A percentile compares a stretch with the other conserved stretches of the same genome.
Evolutionary conservation across 2,329 filamentous ascomycete species (phyloP).

Genomic region (Tolypocladium ovalisporum): DNA sequence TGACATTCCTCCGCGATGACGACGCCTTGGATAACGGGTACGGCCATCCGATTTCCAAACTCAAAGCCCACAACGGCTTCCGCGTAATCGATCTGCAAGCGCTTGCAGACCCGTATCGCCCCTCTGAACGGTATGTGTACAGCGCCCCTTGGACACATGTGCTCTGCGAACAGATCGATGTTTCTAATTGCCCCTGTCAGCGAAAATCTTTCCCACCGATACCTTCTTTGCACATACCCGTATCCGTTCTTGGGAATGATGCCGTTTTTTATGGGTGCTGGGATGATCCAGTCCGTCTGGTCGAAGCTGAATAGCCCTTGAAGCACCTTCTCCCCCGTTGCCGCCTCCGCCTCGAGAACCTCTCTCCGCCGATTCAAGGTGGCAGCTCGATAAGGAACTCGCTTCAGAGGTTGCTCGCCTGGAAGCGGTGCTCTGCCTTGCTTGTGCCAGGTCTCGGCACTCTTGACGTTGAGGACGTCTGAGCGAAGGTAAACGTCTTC

Average conservation of each 20-base stretch:
- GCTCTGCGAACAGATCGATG: conserved; percentile 88
- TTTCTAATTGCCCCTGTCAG: conserved; percentile 38
- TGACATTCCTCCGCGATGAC: conserved; percentile 77
- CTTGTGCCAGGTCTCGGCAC: conserved; percentile 94
- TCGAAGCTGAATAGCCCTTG: conserved; percentile 76
- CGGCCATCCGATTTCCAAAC: conserved; percentile 87
- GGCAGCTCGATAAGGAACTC: conserved; percentile 81
- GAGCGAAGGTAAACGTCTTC: conserved; percentile 72
- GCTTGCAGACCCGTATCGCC: conserved; percentile 69
- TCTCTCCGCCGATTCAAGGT: conserved; percentile 80
- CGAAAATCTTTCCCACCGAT: neutral
- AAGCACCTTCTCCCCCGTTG: conserved; percentile 70
- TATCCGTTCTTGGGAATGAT: conserved; percentile 89
- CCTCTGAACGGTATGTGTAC: conserved; percentile 74
- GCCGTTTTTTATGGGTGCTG: conserved; percentile 72
- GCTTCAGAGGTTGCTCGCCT: conserved; percentile 69
- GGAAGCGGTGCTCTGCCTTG: conserved; percentile 69
- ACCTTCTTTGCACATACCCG: conserved; percentile 33
- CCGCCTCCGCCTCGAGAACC: conserved; percentile 72
- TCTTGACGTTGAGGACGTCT: conserved; percentile 79
- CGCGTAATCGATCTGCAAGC: conserved; percentile 76
- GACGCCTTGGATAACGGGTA: conserved; percentile 83
- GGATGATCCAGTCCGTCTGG: conserved; percentile 95
- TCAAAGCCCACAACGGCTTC: conserved; percentile 96
- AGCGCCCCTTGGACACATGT: conserved; percentile 80